Base-by-base conservation (phyloP, 2,329 filamentous ascomycete species). In the Neophaeococcomyces mojaviensis region DNA sequence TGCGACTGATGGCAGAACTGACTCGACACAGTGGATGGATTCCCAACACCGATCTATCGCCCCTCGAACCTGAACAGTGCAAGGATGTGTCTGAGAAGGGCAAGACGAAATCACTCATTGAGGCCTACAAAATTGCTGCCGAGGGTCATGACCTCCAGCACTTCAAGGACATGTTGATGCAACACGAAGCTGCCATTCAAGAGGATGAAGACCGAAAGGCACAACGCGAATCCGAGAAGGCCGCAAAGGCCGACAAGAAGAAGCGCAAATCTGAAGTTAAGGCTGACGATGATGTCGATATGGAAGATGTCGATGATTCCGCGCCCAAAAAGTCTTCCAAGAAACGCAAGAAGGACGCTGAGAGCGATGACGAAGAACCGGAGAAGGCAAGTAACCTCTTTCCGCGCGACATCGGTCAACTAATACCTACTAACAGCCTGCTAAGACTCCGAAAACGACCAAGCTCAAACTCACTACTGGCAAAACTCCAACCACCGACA, bases 101-200 rank as follows among this genome's bases (percentile, higher is more conserved):
- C 47, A 94, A 94, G 70, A 82, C 85, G 72, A 94, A 94, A 69
- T 75, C 81, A 49, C 72, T 98, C 4, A 75, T 84, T 61, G 76
- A 78, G 35, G 92, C 92, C 1, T 94, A 89, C 68, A 68, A 81
- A 51, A 77, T 96, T 49, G 90, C 89, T 9, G 75, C 83, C 12
- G 82, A 95, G 62, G 76, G 81, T 44, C 78, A 95, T 58, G 78
- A 85, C 46, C 70, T 98, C 28, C 72, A 83, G 3, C 79, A 86
- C 66, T 97, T 89, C 75, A 95, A 96, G 71, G 75, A 79, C 10
- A 73, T 96, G 51, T 75, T 97, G 37, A 60, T 63, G 13, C 69
- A 74, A 22, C 78, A 80, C 57, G 71, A 81, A 53, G 67, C 72
- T 48, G 76, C 77, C 12, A 52, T 79, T 46, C 65, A 72, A 50